Evolutionary conservation across 306 rosid species (phyloP).

Genomic region (Morella rubra): DNA sequence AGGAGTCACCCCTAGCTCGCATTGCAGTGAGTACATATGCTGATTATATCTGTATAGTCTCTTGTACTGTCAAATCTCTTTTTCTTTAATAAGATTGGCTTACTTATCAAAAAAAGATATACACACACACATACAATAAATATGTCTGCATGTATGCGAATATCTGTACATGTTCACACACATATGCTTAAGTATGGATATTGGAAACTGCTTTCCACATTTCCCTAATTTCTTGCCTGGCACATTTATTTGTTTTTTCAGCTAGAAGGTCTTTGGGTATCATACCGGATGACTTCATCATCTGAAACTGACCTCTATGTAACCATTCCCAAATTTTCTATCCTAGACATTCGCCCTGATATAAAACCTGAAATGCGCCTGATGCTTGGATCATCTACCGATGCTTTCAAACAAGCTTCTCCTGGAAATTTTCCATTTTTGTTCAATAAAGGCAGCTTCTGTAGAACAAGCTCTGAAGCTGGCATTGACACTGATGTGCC

Average conservation of each 20-base stretch:
- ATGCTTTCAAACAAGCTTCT: constrained; percentile 66
- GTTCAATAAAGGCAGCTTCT: constrained; percentile 45
- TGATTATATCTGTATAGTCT: background rate
- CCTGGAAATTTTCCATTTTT: constrained; percentile 54
- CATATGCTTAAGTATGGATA: too few relatives aligned
- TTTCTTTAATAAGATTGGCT: too few relatives aligned
- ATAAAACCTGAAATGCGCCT: constrained; percentile 97
- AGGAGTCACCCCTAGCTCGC: constrained; percentile 80
- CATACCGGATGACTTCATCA: constrained; percentile 88
- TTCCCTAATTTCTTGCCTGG: constrained; percentile 1
- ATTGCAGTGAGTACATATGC: constrained; percentile 70
- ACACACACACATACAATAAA: too few relatives aligned
- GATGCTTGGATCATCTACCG: constrained; percentile 92
- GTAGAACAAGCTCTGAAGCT: constrained; percentile 45
- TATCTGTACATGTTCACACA: too few relatives aligned
- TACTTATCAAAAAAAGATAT: too few relatives aligned
- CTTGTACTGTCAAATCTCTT: too few relatives aligned
- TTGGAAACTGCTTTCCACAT: too few relatives aligned
- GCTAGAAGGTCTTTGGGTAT: constrained; percentile 97
- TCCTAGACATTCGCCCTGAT: constrained; percentile 80
- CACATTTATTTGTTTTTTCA: constrained; percentile 42
- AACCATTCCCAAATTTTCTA: constrained; percentile 83
- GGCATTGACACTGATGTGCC: constrained; percentile 57
- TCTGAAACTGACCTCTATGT: constrained; percentile 84
- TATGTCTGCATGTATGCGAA: too few relatives aligned